Conservation (phyloP, 2,329 filamentous ascomycete species). For the Scedosporium boydii region DNA sequence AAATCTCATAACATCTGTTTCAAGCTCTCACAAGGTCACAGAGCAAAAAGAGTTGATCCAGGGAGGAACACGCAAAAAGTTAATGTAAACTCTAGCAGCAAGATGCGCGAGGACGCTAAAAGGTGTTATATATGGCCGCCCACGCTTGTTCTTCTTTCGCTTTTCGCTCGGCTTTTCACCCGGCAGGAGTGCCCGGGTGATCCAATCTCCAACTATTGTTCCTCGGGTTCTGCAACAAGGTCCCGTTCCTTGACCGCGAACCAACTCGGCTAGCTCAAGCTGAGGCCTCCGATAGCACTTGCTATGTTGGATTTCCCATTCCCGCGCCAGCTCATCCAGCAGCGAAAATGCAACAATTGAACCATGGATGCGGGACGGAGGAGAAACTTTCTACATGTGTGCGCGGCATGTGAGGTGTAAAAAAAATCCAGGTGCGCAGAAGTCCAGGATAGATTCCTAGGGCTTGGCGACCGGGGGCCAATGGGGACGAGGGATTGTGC, state of each 20-base stretch:
- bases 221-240: not conserved
- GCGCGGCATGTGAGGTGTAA: not conserved
- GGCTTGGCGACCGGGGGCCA: not conserved
- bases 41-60: not conserved
- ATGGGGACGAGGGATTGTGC: not conserved
- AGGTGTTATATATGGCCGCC: not conserved
- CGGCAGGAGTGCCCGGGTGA: not conserved
- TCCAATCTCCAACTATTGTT: not conserved
- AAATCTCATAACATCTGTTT: not conserved
- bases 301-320: not conserved
- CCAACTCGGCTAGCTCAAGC: not conserved
- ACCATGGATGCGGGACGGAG: not conserved
- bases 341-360: constrained; percentile 1
- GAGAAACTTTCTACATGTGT: not conserved
- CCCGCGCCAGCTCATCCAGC: constrained; percentile 1
- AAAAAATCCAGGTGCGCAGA: not conserved
- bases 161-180: not conserved
- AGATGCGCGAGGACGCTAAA: not conserved
- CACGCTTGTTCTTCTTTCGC: not conserved
- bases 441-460: not conserved
- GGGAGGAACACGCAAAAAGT: not conserved
- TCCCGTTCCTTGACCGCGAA: not conserved
- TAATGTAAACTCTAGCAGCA: not conserved
- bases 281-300: not conserved
- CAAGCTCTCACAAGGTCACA: not conserved